Percentiles rank a stretch among this genome's conserved stretches.
These are phyloP conservation scores for Ceratobasidium theobromae DNA, from an alignment of 1,284 basidiomycete genomes.

Conservation along the genomic window DNA sequence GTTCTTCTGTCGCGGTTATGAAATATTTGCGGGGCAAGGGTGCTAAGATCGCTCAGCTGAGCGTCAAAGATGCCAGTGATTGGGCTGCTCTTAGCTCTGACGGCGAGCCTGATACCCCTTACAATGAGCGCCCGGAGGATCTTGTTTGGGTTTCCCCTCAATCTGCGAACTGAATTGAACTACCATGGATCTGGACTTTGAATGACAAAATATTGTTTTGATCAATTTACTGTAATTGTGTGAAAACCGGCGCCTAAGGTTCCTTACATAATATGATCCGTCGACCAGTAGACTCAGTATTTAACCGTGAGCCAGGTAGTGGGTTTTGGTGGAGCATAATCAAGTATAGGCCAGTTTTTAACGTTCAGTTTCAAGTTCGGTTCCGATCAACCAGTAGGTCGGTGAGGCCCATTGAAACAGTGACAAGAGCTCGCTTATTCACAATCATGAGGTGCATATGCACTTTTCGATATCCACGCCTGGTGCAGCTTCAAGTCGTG, in stretches of 20 bases:
- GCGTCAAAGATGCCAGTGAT: slow-evolving; percentile 7
- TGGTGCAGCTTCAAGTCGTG: no score
- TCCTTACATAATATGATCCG: background rate
- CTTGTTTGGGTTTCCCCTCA: slow-evolving; percentile 22
- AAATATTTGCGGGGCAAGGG: slow-evolving; percentile 19
- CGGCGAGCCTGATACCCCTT: slow-evolving; percentile 22
- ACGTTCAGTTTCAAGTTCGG: background rate
- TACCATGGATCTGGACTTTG: background rate
- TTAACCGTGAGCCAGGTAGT: no score
- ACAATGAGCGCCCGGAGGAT: slow-evolving; percentile 16
- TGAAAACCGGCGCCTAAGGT: no score
- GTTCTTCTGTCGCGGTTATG: background rate
- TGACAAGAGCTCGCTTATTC: no score
- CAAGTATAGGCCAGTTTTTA: background rate
- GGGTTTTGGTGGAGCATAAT: no score
- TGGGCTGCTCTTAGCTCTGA: slow-evolving; percentile 29
- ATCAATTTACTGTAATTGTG: no score
- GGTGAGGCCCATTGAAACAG: background rate
- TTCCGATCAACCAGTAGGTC: background rate
- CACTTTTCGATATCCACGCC: no score
- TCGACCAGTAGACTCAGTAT: no score
- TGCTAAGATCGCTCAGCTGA: slow-evolving; percentile 20
- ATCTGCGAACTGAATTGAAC: background rate
- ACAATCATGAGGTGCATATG: no score
- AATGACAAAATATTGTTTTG: no score